Percentiles rank a stretch among this genome's conserved stretches.
Evolutionary conservation across 2,329 filamentous ascomycete genomes (phyloP).

Genomic region (Davidsoniella virescens): DNA sequence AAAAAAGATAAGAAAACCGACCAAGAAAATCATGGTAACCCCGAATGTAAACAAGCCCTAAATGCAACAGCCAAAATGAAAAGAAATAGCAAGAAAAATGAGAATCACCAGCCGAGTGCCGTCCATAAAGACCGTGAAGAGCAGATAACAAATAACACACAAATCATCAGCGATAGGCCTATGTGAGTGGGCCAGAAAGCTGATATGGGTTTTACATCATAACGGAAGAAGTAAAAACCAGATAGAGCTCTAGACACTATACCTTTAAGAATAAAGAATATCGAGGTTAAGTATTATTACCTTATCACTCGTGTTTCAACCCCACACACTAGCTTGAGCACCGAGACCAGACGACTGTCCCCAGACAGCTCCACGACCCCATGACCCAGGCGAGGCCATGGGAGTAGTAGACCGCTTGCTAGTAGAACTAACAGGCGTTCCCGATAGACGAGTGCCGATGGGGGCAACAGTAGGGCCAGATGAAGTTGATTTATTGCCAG

Average conservation of each 20-base stretch:
- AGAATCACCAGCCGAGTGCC: constrained; percentile 5
- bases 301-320: constrained; percentile 30
- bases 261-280: too few species aligned
- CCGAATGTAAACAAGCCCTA: neutral
- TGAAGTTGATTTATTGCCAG: constrained; percentile 35
- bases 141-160: constrained; percentile 6
- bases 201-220: too few species aligned
- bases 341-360: constrained; percentile 66
- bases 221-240: too few species aligned
- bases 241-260: too few species aligned
- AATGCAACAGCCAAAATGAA: too few species aligned
- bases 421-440: constrained; percentile 33
- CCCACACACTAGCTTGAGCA: constrained; percentile 88
- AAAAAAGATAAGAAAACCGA: neutral
- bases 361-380: constrained; percentile 76
- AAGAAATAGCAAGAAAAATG: constrained; percentile 1
- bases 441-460: constrained; percentile 75
- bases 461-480: constrained; percentile 59
- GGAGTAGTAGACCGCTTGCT: constrained; percentile 76
- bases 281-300: too few species aligned
- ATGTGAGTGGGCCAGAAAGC: too few species aligned
- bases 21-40: constrained; percentile 2
- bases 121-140: constrained; percentile 1
- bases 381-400: constrained; percentile 71
- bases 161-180: too few species aligned